phyloP scores from a whole-genome alignment of 2,329 filamentous ascomycete genomes.

The Alternaria alternata region DNA sequence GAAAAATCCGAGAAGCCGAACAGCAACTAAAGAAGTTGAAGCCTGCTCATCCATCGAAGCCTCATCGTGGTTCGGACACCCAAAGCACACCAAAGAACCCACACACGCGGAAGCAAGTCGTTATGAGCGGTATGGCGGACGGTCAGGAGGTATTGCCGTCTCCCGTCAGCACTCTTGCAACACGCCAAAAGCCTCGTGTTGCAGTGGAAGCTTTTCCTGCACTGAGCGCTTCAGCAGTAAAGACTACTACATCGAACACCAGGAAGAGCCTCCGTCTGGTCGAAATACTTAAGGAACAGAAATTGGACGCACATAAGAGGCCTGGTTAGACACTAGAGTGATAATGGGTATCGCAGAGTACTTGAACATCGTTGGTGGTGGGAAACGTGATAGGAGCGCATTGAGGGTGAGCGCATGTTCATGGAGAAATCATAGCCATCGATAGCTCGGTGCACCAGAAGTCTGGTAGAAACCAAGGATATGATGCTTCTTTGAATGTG shows the following conservation, averaged over 20 bases:
- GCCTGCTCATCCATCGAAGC: neutral
- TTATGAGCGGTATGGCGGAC: neutral
- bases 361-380: neutral
- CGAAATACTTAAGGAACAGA: neutral
- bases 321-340: neutral
- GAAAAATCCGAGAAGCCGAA: neutral
- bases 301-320: neutral
- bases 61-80: neutral
- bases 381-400: neutral
- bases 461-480: neutral
- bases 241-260: neutral
- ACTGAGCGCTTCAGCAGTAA: neutral
- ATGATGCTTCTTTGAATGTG: neutral
- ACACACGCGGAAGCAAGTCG: neutral
- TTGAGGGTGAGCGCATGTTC: neutral
- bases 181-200: neutral
- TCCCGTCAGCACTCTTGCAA: neutral
- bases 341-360: neutral
- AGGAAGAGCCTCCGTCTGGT: slow-evolving; percentile 4
- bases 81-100: neutral
- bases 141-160: neutral
- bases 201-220: neutral
- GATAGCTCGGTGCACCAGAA: neutral
- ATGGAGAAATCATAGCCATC: neutral
- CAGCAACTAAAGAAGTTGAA: neutral